Base-by-base conservation (phyloP, 1,139 yeast species). In the Taphrina communis region DNA sequence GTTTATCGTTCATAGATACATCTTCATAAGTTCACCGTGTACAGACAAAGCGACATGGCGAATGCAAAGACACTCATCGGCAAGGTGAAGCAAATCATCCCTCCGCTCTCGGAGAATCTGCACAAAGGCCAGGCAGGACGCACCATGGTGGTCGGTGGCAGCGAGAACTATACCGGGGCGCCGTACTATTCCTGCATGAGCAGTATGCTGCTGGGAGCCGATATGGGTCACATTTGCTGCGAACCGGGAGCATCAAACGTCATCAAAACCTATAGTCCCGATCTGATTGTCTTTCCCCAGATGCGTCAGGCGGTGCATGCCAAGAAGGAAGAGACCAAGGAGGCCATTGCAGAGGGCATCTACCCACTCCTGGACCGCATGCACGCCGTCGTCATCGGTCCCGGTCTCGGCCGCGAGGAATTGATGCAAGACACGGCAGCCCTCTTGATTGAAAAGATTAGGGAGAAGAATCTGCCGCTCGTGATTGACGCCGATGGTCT, bases 131-230 rank as follows among this genome's bases (percentile, higher is more conserved):
- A 94, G 79, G 90, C 93, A 1, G 98, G 98, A 4, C 83, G 91
- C 71, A 82, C 94, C 4, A 92, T 88, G 7, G 91, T 94, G 0
- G 84, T 94, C 70, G 99, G 99, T 14, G 99, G 99, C 0, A 88
- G 95, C 77, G 95, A 90, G 76, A 97, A 93, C 75, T 91, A 90
- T 77, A 93, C 98, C 0, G 99, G 99, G 0, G 99, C 99, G 0
- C 99, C 99, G 1, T 94, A 82, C 79, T 94, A 94, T 77, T 84
- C 96, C 38, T 69, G 71, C 17, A 69, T 69, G 69, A 65, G 70
- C 7, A 65, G 67, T 25, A 70, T 70, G 72, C 79, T 89, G 42
- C 83, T 89, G 63, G 99, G 99, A 0, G 89, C 94, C 56, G 99
- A 94, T 76, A 82, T 94, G 80, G 85, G 94, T 44, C 98, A 94